Conservation (phyloP, 2,329 filamentous ascomycete species). For the Clarireedia homoeocarpa region DNA sequence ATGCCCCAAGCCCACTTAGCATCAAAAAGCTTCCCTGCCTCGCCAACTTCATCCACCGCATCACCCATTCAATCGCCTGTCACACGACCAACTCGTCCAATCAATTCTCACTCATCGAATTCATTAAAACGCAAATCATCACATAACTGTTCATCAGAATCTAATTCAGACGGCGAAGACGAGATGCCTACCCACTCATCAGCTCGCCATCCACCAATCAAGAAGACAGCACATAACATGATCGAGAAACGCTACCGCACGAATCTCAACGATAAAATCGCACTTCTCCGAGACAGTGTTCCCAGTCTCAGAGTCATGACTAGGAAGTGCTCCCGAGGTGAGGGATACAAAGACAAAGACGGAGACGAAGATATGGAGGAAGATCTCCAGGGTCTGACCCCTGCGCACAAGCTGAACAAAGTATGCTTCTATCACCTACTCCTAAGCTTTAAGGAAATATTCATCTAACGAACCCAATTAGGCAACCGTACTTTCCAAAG, state of each 20-base stretch:
- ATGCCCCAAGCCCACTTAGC: constrained; percentile 47
- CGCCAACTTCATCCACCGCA: constrained; percentile 43
- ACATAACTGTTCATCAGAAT: constrained; percentile 13
- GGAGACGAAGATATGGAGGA: constrained; percentile 33
- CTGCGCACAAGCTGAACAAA: constrained; percentile 64
- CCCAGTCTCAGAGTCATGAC: constrained; percentile 55
- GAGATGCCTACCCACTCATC: constrained; percentile 37
- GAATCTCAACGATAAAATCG: constrained; percentile 78
- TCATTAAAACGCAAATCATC: constrained; percentile 31
- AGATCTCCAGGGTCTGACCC: constrained; percentile 50
- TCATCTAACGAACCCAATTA: constrained; percentile 7
- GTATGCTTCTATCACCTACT: constrained; percentile 24
- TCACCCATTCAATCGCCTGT: constrained; percentile 34
- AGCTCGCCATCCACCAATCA: constrained; percentile 38
- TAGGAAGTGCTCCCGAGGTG: constrained; percentile 39
- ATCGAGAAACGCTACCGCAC: constrained; percentile 80
- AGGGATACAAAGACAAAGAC: constrained; percentile 27
- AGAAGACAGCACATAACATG: constrained; percentile 79
- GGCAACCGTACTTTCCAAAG: constrained; percentile 68
- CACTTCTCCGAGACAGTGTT: constrained; percentile 66
- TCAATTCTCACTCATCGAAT: constrained; percentile 30
- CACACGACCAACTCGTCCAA: constrained; percentile 36
- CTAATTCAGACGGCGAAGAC: constrained; percentile 34
- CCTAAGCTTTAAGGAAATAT: background rate
- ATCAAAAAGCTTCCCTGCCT: constrained; percentile 29